Evolutionary conservation across 352 stramenopile genomes (phyloP).

Genomic region (Phytophthora citricola): DNA sequence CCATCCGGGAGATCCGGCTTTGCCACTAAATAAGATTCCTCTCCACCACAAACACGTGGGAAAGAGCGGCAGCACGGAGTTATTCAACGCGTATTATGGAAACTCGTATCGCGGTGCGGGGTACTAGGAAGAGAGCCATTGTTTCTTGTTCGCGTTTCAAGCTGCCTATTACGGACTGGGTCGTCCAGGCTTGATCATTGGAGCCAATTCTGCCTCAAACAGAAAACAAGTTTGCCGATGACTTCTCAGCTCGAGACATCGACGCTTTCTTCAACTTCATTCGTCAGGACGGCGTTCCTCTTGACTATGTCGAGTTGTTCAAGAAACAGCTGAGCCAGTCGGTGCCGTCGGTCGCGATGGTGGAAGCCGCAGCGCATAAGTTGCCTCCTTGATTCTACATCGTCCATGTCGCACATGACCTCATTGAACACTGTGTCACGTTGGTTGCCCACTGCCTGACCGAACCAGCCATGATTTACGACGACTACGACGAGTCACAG

Average conservation of each 20-base stretch:
- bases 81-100: too few species aligned
- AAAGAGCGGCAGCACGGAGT: too few species aligned
- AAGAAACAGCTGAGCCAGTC: neutral
- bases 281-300: neutral
- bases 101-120: too few species aligned
- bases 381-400: constrained; percentile 3
- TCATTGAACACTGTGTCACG: constrained; percentile 4
- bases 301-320: constrained; percentile 8
- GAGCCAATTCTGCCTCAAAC: neutral
- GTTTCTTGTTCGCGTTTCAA: constrained; percentile 7
- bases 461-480: neutral
- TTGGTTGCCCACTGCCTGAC: neutral
- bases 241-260: neutral
- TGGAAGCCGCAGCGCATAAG: neutral
- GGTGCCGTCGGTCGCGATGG: neutral
- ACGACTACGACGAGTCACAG: neutral
- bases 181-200: neutral
- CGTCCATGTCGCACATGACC: neutral
- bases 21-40: too few species aligned
- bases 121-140: neutral
- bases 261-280: constrained; percentile 16
- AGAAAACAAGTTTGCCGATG: neutral
- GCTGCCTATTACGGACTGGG: constrained; percentile 1
- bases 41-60: too few species aligned
- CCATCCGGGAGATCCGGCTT: too few species aligned